These are phyloP conservation scores for Mollisiaceae sp. DNA, from an alignment of 2,329 filamentous ascomycete species.

Conservation along the genomic window DNA sequence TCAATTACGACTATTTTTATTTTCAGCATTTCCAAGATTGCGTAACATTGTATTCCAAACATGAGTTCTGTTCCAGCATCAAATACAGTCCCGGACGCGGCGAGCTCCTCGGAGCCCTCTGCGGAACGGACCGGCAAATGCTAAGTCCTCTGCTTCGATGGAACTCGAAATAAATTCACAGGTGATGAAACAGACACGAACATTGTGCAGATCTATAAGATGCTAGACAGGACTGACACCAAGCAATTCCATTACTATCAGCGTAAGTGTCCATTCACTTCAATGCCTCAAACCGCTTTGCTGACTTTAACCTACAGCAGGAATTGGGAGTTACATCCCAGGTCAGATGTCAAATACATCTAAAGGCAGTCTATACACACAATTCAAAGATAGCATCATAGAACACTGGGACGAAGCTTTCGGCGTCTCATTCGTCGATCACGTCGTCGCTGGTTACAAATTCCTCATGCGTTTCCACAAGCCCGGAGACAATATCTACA, in stretches of 20 bases:
- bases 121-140: slow-evolving; percentile 3
- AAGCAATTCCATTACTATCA: slow-evolving; percentile 21
- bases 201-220: slow-evolving; percentile 20
- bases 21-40: too few species aligned
- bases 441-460: slow-evolving; percentile 17
- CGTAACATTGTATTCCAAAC: too few species aligned
- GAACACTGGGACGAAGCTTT: slow-evolving; percentile 2
- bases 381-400: neutral
- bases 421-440: slow-evolving; percentile 15
- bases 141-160: slow-evolving; percentile 19
- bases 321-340: slow-evolving; percentile 19
- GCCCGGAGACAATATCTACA: slow-evolving; percentile 15
- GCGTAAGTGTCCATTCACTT: slow-evolving; percentile 11
- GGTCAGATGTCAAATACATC: slow-evolving; percentile 17
- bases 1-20: too few species aligned
- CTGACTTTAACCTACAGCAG: neutral
- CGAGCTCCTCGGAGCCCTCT: too few species aligned
- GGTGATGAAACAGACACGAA: slow-evolving; percentile 16
- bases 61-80: too few species aligned
- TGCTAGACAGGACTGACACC: slow-evolving; percentile 14
- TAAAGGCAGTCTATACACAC: slow-evolving; percentile 1
- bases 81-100: too few species aligned
- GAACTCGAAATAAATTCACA: slow-evolving; percentile 18
- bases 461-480: slow-evolving; percentile 20
- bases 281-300: neutral